Percentiles rank a stretch among this genome's conserved stretches.
These are phyloP conservation scores for Quercus cerris DNA, from an alignment of 306 rosid genomes.

Conservation along the genomic window DNA sequence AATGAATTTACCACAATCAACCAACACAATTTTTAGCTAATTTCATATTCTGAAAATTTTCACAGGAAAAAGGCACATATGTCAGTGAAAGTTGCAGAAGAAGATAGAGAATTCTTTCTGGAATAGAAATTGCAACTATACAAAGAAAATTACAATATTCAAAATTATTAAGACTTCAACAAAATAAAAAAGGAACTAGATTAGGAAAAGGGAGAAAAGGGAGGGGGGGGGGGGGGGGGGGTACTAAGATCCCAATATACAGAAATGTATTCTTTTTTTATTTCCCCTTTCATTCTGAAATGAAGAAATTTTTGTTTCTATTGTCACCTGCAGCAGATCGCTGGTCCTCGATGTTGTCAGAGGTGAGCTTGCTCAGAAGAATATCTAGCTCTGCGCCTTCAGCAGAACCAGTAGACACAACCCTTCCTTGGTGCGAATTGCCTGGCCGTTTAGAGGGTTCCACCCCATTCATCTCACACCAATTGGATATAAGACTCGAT, in stretches of 20 bases:
- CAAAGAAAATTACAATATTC: neutral
- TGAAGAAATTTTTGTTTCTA: neutral
- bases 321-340: conserved; percentile 66
- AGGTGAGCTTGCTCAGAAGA: conserved; percentile 57
- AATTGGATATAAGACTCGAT: conserved; percentile 69
- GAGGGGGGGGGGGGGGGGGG: neutral
- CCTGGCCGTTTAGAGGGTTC: conserved; percentile 66
- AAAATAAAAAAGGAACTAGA: no score
- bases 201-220: neutral
- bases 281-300: no score
- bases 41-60: neutral
- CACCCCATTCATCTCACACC: conserved; percentile 81
- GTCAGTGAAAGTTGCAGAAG: neutral
- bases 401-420: conserved; percentile 46
- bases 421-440: conserved; percentile 42
- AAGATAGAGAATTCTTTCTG: neutral
- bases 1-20: neutral
- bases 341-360: conserved; percentile 49
- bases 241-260: neutral
- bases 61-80: neutral
- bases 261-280: neutral
- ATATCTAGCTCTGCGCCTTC: conserved; percentile 50
- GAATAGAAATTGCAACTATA: neutral
- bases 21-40: neutral
- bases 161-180: neutral